phyloP scores from a whole-genome alignment of 2,329 filamentous ascomycete genomes.

The Colletotrichum higginsianum region DNA sequence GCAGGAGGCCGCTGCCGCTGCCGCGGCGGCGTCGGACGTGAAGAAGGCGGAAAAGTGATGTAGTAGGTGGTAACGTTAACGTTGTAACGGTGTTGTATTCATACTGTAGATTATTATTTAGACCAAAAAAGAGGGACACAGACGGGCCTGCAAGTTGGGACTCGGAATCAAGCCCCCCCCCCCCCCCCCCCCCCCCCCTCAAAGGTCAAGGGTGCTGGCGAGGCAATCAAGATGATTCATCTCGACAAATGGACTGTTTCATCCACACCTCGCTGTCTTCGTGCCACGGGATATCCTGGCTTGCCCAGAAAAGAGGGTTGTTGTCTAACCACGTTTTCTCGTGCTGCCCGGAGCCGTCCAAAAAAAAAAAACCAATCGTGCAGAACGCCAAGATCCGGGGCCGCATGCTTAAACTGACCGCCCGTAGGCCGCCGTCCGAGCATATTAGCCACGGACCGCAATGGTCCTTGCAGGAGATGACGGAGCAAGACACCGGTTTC shows the following conservation, averaged over 20 bases:
- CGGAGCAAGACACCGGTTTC: neutral
- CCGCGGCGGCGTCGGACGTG: slow-evolving; percentile 29
- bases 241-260: neutral
- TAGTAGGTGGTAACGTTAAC: neutral
- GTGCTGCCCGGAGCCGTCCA: neutral
- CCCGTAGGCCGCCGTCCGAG: neutral
- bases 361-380: slow-evolving; percentile 10
- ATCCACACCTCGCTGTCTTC: neutral
- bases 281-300: neutral
- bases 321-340: neutral
- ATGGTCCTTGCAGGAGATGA: neutral
- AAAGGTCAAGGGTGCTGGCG: neutral
- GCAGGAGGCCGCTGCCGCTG: slow-evolving; percentile 59
- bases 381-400: slow-evolving; percentile 27
- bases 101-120: slow-evolving; percentile 19
- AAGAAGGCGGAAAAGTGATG: slow-evolving; percentile 40
- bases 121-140: neutral
- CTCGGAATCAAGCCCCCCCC: neutral
- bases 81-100: slow-evolving; percentile 2
- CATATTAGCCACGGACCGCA: neutral
- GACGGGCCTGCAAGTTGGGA: neutral
- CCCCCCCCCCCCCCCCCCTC: too few relatives aligned
- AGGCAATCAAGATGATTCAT: neutral
- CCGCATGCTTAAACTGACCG: slow-evolving; percentile 22
- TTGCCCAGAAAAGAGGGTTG: neutral